Evolutionary conservation across 164 flowering plant genomes (phyloP), one percentile per base, ranked within the genome.

Genomic region (Tetracentron sinense): DNA sequence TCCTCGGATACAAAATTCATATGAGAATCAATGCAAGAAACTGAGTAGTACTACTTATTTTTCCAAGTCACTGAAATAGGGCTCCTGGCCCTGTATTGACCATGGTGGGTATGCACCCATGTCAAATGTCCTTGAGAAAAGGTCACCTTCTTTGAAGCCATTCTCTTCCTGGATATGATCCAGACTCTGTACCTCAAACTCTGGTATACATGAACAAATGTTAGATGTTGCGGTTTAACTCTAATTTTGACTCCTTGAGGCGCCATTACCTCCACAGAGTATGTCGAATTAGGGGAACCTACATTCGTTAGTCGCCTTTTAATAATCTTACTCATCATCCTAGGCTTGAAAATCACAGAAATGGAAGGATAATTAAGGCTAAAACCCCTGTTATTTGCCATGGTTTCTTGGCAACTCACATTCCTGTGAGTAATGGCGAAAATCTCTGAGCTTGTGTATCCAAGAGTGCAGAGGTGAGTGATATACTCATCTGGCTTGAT

Each of bases 331-430:
- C 75, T 72, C 28, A 20, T 81, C 67, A n/a, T 76, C 26, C 82
- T 80, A 4, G 30, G 75, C 73, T 79, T 82, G 82, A 92, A 88
- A 47, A 60, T 70, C 16, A 82, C 86, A 1, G 96, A 81, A 28
- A 90, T 75, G 1, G 98, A 85, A 16, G 98, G 98, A 69, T 93
- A 93, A 51, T 93, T 93, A 20, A 93, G 90, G 83, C 84, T 85
- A 72, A 85, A 88, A 23, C 85, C 90, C 67, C 59, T 76, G 75
- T 79, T 83, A 66, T 49, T 75, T 62, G 58, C 67, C 61, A 84
- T 5, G 23, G 78, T 53, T 19, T 83, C 80, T 11, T 29, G 71
- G 75, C 98, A 93, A 61, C 87, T 89, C 17, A 85, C 83, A 42
- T 85, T 86, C 76, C 69, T 79, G 77, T 83, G 90, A 26, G 96